Evolutionary conservation across 176 grass and related monocot species (phyloP).

Genomic region (Oryza nivara): DNA sequence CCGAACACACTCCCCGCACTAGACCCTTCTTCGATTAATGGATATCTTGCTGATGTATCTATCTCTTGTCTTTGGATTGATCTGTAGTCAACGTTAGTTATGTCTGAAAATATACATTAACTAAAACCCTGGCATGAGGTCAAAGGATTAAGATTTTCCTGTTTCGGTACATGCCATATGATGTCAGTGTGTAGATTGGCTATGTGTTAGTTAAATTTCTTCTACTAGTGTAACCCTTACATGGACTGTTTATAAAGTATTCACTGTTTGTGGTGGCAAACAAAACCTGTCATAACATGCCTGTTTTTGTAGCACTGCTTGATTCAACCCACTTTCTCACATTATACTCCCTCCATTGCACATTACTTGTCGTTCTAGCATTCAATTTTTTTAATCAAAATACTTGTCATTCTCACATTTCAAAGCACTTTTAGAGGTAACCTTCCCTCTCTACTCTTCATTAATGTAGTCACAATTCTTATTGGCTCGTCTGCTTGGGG

Average conservation of each 20-base stretch:
- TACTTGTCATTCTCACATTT: no score
- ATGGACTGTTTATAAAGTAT: neutral
- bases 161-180: neutral
- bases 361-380: no score
- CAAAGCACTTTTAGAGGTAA: no score
- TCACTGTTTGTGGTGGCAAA: neutral
- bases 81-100: neutral
- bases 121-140: conserved; percentile 3
- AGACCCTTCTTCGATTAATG: neutral
- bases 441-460: no score
- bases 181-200: neutral
- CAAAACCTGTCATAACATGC: neutral
- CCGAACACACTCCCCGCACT: neutral
- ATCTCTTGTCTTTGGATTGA: neutral
- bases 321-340: neutral
- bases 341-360: no score
- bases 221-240: neutral
- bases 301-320: neutral
- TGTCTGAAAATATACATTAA: neutral
- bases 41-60: neutral
- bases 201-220: conserved; percentile 20
- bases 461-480: no score
- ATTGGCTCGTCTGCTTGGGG: no score
- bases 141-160: neutral
- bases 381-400: no score